These are phyloP conservation scores for Yamadazyma triangularis DNA, from an alignment of 1,139 yeast genomes.

Conservation along the genomic window DNA sequence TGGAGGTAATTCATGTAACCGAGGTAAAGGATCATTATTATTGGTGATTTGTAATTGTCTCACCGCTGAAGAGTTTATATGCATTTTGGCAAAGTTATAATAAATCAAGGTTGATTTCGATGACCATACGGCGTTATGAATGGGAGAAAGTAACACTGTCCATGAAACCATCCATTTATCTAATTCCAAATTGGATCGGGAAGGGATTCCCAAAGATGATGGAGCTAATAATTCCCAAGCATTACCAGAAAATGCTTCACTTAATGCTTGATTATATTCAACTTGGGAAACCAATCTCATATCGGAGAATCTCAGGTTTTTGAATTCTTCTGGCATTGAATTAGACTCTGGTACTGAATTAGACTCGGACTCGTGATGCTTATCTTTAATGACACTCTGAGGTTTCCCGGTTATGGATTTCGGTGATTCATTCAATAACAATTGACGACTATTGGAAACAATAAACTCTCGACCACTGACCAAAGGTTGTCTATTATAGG, in stretches of 20 bases:
- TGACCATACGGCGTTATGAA: constrained; percentile 61
- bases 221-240: constrained; percentile 65
- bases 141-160: constrained; percentile 66
- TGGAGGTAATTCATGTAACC: constrained; percentile 23
- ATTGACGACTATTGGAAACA: constrained; percentile 35
- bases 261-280: constrained; percentile 65
- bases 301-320: constrained; percentile 35
- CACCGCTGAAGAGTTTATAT: constrained; percentile 57
- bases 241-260: constrained; percentile 53
- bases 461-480: constrained; percentile 45
- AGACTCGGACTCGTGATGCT: constrained; percentile 5
- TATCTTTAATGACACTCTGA: constrained; percentile 2
- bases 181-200: constrained; percentile 59
- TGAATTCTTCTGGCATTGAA: constrained; percentile 2
- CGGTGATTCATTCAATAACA: constrained; percentile 14
- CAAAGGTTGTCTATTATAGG: constrained; percentile 55
- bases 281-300: constrained; percentile 67
- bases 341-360: constrained; percentile 1
- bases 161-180: constrained; percentile 82
- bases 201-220: constrained; percentile 61
- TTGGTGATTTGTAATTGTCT: constrained; percentile 38
- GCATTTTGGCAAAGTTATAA: constrained; percentile 74
- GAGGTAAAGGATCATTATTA: constrained; percentile 32
- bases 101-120: constrained; percentile 66
- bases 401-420: constrained; percentile 1